Evolutionary conservation across 805 yeast species (phyloP).

Genomic region (Yamadazyma nakazawae): DNA sequence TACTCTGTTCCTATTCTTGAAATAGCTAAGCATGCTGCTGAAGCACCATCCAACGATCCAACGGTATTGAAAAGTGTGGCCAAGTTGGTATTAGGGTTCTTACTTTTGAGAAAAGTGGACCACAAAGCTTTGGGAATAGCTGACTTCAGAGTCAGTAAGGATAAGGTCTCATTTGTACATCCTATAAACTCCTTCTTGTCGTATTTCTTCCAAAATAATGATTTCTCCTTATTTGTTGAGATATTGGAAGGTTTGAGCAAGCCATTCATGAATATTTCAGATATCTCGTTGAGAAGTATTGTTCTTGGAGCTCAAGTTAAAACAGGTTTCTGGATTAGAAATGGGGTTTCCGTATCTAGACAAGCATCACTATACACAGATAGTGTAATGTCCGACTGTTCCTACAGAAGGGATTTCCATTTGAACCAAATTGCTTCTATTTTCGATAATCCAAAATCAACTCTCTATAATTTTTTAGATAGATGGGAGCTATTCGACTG

Average conservation of each 20-base stretch:
- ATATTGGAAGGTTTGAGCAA: conserved; percentile 13
- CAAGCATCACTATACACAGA: conserved; percentile 50
- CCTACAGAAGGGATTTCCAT: conserved; percentile 44
- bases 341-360: conserved; percentile 54
- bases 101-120: conserved; percentile 23
- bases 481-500: conserved; percentile 59
- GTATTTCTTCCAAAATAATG: conserved; percentile 34
- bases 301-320: conserved; percentile 61
- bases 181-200: conserved; percentile 60
- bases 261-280: conserved; percentile 49
- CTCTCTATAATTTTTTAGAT: conserved; percentile 39
- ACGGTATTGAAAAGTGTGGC: conserved; percentile 31
- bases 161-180: conserved; percentile 54
- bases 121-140: conserved; percentile 29
- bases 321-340: conserved; percentile 70
- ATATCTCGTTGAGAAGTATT: conserved; percentile 55
- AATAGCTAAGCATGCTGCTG: conserved; percentile 36
- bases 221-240: conserved; percentile 18
- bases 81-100: conserved; percentile 23
- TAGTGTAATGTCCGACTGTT: conserved; percentile 37
- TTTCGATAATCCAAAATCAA: conserved; percentile 33
- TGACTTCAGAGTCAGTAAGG: conserved; percentile 43
- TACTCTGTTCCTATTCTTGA: conserved; percentile 44
- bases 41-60: conserved; percentile 10
- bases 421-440: conserved; percentile 43